These are phyloP conservation scores for Colletotrichum sp. DNA, from an alignment of 2,329 filamentous ascomycete species.

Conservation along the genomic window DNA sequence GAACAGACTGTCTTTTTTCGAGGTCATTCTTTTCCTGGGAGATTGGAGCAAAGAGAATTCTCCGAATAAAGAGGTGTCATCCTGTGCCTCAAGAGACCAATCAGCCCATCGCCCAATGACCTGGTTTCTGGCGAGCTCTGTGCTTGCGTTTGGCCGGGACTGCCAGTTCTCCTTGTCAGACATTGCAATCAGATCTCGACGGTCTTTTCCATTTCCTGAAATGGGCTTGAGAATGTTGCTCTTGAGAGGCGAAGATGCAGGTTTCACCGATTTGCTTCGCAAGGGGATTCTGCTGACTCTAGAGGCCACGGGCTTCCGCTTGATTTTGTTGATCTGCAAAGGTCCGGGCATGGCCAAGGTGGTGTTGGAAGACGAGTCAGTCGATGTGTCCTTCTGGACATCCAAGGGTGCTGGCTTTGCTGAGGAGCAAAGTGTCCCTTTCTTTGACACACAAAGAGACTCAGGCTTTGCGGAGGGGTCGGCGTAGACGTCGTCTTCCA, in stretches of 20 bases:
- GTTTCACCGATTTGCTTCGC: neutral
- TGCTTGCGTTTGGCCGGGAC: no score
- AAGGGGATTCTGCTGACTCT: neutral
- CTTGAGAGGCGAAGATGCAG: neutral
- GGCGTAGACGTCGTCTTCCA: neutral
- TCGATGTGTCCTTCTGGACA: no score
- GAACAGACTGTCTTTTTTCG: neutral
- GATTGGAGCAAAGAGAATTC: neutral
- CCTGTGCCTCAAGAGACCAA: neutral
- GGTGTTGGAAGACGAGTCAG: no score
- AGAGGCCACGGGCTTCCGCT: neutral
- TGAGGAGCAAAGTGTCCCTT: neutral
- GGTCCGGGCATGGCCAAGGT: neutral
- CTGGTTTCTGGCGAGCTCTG: neutral
- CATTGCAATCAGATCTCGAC: neutral
- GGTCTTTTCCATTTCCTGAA: neutral
- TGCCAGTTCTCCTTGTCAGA: neutral
- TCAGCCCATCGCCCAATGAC: neutral
- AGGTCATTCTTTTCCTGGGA: neutral
- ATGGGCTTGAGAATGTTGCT: neutral
- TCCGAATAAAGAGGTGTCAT: neutral
- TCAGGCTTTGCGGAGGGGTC: neutral
- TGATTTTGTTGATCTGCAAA: neutral
- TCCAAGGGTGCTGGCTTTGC: neutral
- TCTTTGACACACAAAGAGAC: neutral